Base-by-base conservation (phyloP, 139 green algal species). In the Ulvella scutata region DNA sequence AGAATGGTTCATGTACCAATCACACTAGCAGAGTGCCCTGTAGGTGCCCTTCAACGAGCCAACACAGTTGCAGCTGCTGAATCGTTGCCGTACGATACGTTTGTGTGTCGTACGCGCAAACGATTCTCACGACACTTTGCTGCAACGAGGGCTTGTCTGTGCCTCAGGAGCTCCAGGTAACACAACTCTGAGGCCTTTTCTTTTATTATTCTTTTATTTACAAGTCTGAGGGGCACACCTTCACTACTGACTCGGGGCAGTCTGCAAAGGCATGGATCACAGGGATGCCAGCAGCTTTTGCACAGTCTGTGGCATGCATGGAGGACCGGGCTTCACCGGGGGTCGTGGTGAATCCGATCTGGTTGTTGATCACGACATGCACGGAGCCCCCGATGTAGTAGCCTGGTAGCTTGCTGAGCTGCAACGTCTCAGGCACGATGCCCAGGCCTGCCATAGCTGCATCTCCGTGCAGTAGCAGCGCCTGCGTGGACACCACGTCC, bases 361-460 rank as follows among this genome's bases (percentile, higher is more conserved):
- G 89, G 73, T 96, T 96, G 84, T 96, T 96, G 76, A 94, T 82
- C 38, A 94, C 79, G 36, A 96, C 33, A 59, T 96, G 90, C 17
- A 96, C 76, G 3, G 82, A 90, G 60, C 90, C 89, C 3, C 89
- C 90, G 33, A 79, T 89, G 33, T 51, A 86, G 83, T 85, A 94
- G 7, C 88, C 89, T 51, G 80, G 82, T 62, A 91, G 38, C 40
- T 83, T 75, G 1, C 77, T 79, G 31, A 88, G 75, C 76, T 90
- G 79, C 77, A 90, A 74, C 39, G 61, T 80, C 79, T 94, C 89
- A 3, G 82, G 38, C 4, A 87, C 84, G n/a, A 91, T 43, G n/a
- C 89, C 89, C 6, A 90, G 79, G 7, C 88, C 89, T 21, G 79
- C 74, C 74, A 90, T 88, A 3, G 87, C 79, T 3, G 88, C 89